A percentile compares a stretch with the other conserved stretches of the same genome.
Conservation (phyloP, 306 rosid genomes). For the Acacia acuminata region DNA sequence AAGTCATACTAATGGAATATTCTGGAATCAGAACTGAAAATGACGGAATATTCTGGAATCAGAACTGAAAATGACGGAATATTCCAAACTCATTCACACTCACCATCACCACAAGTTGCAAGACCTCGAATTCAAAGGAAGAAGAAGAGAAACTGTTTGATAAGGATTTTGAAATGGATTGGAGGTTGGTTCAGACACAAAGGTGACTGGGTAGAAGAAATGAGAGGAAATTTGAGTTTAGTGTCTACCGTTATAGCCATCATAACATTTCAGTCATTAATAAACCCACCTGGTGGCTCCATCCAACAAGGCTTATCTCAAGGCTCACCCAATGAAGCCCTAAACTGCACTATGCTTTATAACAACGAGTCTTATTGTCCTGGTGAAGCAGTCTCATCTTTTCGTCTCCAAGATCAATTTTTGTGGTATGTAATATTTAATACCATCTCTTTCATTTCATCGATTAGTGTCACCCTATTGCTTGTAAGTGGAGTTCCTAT, state of each 20-base stretch:
- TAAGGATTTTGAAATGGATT: background rate
- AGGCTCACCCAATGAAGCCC: background rate
- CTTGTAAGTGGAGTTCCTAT: background rate
- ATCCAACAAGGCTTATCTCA: background rate
- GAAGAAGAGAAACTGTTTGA: background rate
- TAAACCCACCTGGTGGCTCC: background rate
- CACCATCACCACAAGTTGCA: background rate
- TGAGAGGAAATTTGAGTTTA: background rate
- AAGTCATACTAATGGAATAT: background rate
- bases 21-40: background rate
- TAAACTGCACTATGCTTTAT: background rate
- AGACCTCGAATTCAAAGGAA: background rate
- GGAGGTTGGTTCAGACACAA: background rate
- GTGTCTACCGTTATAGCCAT: background rate
- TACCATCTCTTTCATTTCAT: background rate
- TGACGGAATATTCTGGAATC: background rate
- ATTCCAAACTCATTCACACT: background rate
- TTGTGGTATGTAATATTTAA: background rate
- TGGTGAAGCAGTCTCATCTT: background rate
- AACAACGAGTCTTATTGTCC: background rate
- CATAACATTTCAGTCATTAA: background rate
- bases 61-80: background rate
- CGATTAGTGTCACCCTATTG: background rate
- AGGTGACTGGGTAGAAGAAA: background rate
- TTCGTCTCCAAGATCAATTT: background rate